Base-by-base conservation (phyloP, 2,329 filamentous ascomycete genomes). In the Myriosclerotinia curreyana region DNA sequence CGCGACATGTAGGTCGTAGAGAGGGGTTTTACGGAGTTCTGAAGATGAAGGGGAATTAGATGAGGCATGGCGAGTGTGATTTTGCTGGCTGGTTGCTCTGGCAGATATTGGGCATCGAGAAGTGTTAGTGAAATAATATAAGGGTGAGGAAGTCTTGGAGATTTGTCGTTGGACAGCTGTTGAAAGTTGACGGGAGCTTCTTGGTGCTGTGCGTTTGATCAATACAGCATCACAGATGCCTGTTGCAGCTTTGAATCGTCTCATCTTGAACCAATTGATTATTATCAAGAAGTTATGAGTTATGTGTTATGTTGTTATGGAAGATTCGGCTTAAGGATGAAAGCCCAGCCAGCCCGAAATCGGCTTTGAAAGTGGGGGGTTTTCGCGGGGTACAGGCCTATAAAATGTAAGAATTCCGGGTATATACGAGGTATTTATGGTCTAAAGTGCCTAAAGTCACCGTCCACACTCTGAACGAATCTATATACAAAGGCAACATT, bases 1-100 rank as follows among this genome's bases (percentile, higher is more conserved):
- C 65, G 85, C 82, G 67, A 93, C 73, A 76, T 96, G 90, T 28
- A 96, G 80, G 71, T 92, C 87, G 76, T 94, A 90, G 28, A 97
- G 81, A 36, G 88, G 86, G 3, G 91, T 96, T 77, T 83, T 88
- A 71, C 76, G 79, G 68, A 84, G 79, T 25, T 75, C 73, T 8
- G 64, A 50, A 63, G 68, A 28, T 48, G 44, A 20, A 11, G 53
- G 25, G n/a, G 66, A 31, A 25, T 65, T 50, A 28, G 69, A 66
- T 44, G 69, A 71, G 50, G 65, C 63, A 70, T 71, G 58, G 36
- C 67, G 68, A 54, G 64, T 62, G 22, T 22, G 28, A 0, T 40
- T 14, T 22, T 56, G 40, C 8, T 25, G 12, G 46, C 31, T 38
- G 49, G 28, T 40, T 28, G 42, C 31, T 60, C 52, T 58, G 22